Conservation (phyloP, 1,284 basidiomycete species). For the Trichosporon sp. region DNA sequence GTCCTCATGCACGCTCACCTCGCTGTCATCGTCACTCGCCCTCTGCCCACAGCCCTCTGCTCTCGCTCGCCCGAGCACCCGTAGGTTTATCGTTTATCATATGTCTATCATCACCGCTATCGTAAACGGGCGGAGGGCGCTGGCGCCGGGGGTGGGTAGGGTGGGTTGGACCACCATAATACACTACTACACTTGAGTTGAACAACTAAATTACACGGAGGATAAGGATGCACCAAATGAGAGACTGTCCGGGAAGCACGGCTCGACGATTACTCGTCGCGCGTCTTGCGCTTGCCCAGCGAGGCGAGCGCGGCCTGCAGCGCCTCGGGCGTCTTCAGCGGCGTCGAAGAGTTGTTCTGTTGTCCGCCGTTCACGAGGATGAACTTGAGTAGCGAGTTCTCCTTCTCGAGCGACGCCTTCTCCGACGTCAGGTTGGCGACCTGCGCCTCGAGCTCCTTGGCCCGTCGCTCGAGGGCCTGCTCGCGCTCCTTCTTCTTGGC, state of each 20-base stretch:
- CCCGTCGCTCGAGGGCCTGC: conserved; percentile 79
- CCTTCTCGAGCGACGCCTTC: conserved; percentile 81
- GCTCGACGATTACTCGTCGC: conserved; percentile 25
- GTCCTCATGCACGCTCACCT: no score
- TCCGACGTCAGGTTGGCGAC: conserved; percentile 81
- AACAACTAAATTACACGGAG: conserved; percentile 2
- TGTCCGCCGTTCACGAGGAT: conserved; percentile 75
- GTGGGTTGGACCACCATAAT: conserved; percentile 2
- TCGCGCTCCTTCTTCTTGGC: conserved; percentile 99
- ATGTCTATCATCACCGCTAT: conserved; percentile 4
- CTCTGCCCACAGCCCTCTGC: neutral
- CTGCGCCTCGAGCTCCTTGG: conserved; percentile 82
- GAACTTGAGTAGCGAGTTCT: conserved; percentile 93
- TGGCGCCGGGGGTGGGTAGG: neutral
- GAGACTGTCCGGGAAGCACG: neutral
- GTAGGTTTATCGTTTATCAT: conserved; percentile 1
- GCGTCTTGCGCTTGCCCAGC: conserved; percentile 34
- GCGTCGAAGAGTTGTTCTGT: conserved; percentile 16
- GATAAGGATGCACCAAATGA: neutral
- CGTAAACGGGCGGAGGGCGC: neutral
- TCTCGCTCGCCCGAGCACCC: neutral
- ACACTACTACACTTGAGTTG: conserved; percentile 5
- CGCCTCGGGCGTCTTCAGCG: conserved; percentile 23
- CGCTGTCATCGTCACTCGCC: no score
- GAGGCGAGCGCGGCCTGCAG: conserved; percentile 34